Evolutionary conservation across 495 filamentous ascomycete species (phyloP).

Genomic region (Thermochaetoides thermophila): DNA sequence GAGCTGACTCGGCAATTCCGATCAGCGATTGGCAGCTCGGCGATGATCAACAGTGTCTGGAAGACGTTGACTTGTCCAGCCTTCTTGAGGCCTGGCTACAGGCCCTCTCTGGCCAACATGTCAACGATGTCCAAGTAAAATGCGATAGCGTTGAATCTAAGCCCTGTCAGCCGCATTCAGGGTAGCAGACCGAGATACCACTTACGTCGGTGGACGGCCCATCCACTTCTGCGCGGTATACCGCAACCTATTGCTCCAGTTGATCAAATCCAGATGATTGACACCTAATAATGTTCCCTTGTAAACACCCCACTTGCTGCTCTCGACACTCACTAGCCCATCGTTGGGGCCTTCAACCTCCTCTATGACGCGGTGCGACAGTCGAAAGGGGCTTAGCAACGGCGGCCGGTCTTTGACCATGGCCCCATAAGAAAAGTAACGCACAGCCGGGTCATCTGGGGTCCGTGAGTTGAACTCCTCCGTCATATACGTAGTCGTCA

Average conservation of each 20-base stretch:
- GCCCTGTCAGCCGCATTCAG: too few relatives aligned
- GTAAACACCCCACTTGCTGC: constrained; percentile 80
- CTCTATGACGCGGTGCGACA: constrained; percentile 55
- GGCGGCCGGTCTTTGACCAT: constrained; percentile 40
- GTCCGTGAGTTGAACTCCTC: constrained; percentile 70
- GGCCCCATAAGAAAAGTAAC: constrained; percentile 89
- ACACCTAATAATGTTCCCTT: constrained; percentile 81
- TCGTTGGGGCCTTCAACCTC: constrained; percentile 73
- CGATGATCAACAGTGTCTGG: too few relatives aligned
- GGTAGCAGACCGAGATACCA: too few relatives aligned
- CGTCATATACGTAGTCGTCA: constrained; percentile 70
- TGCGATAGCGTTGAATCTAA: constrained; percentile 85
- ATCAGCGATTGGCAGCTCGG: too few relatives aligned
- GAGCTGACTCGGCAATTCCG: not conserved
- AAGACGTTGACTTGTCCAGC: too few relatives aligned
- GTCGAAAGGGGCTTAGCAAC: constrained; percentile 57
- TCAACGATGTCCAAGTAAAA: constrained; percentile 88
- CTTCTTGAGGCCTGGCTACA: too few relatives aligned
- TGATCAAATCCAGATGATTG: constrained; percentile 86
- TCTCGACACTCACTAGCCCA: constrained; percentile 78
- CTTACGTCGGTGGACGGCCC: constrained; percentile 56
- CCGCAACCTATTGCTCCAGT: constrained; percentile 78
- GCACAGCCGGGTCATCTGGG: constrained; percentile 57
- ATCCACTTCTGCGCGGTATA: constrained; percentile 54
- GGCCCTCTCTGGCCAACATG: constrained; percentile 61